Conservation (phyloP, 306 rosid species). For the Inga leiocalycina region DNA sequence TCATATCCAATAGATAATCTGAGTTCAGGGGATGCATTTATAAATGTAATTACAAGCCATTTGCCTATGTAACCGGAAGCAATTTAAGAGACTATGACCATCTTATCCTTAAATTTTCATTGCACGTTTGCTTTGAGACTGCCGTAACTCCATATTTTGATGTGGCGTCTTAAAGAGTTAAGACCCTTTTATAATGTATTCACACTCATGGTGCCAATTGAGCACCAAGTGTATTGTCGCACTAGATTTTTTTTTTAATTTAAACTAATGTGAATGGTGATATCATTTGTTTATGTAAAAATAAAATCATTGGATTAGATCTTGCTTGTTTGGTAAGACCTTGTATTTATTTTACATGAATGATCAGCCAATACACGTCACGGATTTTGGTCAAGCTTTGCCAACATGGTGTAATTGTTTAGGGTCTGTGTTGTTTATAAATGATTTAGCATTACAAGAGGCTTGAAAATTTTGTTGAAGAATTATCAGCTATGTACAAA, state of each 20-base stretch:
- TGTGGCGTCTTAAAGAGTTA: conserved; percentile 26
- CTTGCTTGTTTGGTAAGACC: conserved; percentile 1
- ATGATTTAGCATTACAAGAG: neutral
- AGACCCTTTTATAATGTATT: conserved; percentile 17
- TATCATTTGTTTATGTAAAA: neutral
- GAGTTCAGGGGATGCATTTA: conserved; percentile 44
- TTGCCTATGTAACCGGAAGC: conserved; percentile 43
- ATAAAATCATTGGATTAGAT: neutral
- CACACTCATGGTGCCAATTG: neutral
- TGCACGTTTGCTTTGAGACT: conserved; percentile 28
- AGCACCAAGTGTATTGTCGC: neutral
- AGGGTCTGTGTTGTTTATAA: neutral
- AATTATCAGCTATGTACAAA: neutral
- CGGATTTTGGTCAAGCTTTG: neutral
- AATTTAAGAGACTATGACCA: conserved; percentile 31
- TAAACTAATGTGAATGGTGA: neutral
- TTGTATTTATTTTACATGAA: neutral
- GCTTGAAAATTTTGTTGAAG: neutral
- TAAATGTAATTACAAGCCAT: conserved; percentile 48
- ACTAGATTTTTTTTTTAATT: neutral
- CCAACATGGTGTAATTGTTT: neutral
- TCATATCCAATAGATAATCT: conserved; percentile 43
- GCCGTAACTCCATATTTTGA: conserved; percentile 23
- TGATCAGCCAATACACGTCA: neutral
- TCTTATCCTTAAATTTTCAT: conserved; percentile 24